Percentiles rank a stretch among this genome's conserved stretches.
Conservation (phyloP, 202 grass and related monocot species). For the Panicum hallii region DNA sequence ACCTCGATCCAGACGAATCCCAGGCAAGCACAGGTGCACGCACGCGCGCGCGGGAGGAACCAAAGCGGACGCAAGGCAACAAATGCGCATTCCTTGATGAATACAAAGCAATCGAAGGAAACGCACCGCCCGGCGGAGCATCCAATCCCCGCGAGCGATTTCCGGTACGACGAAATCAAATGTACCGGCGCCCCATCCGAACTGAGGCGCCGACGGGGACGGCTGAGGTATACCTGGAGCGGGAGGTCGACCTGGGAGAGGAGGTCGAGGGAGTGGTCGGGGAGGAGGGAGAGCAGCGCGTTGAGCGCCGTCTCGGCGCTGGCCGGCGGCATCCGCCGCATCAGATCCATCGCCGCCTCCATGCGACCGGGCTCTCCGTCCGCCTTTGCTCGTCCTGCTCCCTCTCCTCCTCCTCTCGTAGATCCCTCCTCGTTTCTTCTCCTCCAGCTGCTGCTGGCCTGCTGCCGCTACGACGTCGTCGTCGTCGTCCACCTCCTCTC, state of each 20-base stretch:
- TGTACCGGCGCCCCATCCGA: neutral
- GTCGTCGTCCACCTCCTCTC: neutral
- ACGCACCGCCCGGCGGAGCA: neutral
- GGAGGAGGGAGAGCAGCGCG: slow-evolving; percentile 87
- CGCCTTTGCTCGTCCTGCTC: neutral
- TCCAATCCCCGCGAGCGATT: slow-evolving; percentile 6
- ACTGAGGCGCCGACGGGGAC: neutral
- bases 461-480: neutral
- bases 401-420: neutral
- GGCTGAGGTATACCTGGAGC: slow-evolving; percentile 66
- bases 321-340: slow-evolving; percentile 93
- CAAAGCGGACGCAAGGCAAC: neutral
- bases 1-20: slow-evolving; percentile 24
- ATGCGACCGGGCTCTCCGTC: slow-evolving; percentile 39
- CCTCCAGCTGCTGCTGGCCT: neutral
- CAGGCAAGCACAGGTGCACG: neutral
- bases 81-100: slow-evolving; percentile 23
- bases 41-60: neutral
- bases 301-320: slow-evolving; percentile 90
- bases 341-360: slow-evolving; percentile 98
- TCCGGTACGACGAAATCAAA: neutral
- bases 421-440: slow-evolving; percentile 16
- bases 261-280: slow-evolving; percentile 95
- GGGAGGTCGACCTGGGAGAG: slow-evolving; percentile 99
- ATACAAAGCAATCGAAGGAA: neutral